Base-by-base conservation (phyloP, 2,329 filamentous ascomycete genomes). In the Aureobasidium sp. region DNA sequence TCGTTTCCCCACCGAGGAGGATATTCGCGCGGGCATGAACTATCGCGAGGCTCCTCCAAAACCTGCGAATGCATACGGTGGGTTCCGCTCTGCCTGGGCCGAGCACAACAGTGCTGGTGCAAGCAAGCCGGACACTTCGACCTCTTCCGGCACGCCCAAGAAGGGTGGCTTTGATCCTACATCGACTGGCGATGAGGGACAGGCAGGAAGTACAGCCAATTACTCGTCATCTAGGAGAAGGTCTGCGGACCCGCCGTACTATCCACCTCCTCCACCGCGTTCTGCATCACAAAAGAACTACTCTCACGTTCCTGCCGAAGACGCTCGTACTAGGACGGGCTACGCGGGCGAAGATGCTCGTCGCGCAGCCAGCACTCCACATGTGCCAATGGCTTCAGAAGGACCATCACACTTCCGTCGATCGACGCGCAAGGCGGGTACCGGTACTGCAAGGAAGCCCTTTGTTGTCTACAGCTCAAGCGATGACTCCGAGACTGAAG, bases 171-270 rank as follows among this genome's bases (percentile, higher is more conserved):
- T 84, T 67, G 80, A 83, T 60, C 82, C 83, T 21, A 77, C 77
- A n/a, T 77, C 76, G 7, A 81, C 79, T n/a, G 81, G 77, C 37
- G 83, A 85, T 66, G 83, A 85, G 65, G 77, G 80, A 37, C 81
- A 81, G 68, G 82, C 82, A 23, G 64, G 66, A 29, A 77, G 77
- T 61, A 79, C 78, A 13, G 78, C 79, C 2, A 55, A 55, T 23
- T 64, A 61, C 55, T 62, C 53, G 25, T 49, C 60, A 3, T 60
- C 46, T 11, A 53, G 58, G 49, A 51, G 49, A 46, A 51, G 31
- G 29, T 61, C 60, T 25, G 47, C 62, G 4, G 55, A 63, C 47
- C 31, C 62, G 8, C 53, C 37, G 2, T 42, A 54, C 40, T 55
- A 27, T n/a, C 42, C 45, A 23, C 53, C 59, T 59, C 60, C 61